These are phyloP conservation scores for Spencermartinsiella ligniputridi DNA, from an alignment of 1,139 yeast species.

Conservation along the genomic window DNA sequence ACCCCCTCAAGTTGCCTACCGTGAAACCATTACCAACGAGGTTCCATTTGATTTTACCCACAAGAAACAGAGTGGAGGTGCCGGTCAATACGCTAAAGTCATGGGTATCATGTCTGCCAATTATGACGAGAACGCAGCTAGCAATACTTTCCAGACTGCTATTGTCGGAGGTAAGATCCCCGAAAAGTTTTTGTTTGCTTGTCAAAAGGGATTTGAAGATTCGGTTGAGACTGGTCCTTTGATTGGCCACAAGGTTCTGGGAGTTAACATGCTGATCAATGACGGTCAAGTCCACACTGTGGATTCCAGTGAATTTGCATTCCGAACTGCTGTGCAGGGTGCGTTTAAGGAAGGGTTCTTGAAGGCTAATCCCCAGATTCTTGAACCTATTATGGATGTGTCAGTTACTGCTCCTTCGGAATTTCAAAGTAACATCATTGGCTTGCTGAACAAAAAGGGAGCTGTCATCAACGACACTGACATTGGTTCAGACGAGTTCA, in stretches of 20 bases:
- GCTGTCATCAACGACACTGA: constrained; percentile 94
- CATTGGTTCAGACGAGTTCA: constrained; percentile 91
- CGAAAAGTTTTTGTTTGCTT: constrained; percentile 90
- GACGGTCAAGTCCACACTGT: constrained; percentile 98
- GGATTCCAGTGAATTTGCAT: constrained; percentile 93
- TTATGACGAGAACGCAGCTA: constrained; percentile 45
- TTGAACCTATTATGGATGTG: constrained; percentile 95
- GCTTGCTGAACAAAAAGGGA: constrained; percentile 83
- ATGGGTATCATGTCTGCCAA: constrained; percentile 75
- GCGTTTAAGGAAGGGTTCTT: constrained; percentile 92
- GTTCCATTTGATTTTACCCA: constrained; percentile 90
- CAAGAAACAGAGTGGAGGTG: constrained; percentile 98
- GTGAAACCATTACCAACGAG: constrained; percentile 79
- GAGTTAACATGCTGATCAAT: constrained; percentile 86
- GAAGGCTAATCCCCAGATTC: constrained; percentile 77
- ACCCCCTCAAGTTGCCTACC: constrained; percentile 95
- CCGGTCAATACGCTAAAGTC: constrained; percentile 98
- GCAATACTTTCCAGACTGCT: constrained; percentile 72
- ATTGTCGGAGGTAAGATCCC: constrained; percentile 97
- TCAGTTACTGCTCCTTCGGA: constrained; percentile 93
- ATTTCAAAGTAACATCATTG: constrained; percentile 92
- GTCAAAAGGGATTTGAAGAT: constrained; percentile 94
- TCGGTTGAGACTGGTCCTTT: constrained; percentile 95
- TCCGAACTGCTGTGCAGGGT: constrained; percentile 84
- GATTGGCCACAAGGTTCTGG: constrained; percentile 89